Evolutionary conservation across 2,329 filamentous ascomycete species (phyloP).

Genomic region (Mycosphaerella sp.): DNA sequence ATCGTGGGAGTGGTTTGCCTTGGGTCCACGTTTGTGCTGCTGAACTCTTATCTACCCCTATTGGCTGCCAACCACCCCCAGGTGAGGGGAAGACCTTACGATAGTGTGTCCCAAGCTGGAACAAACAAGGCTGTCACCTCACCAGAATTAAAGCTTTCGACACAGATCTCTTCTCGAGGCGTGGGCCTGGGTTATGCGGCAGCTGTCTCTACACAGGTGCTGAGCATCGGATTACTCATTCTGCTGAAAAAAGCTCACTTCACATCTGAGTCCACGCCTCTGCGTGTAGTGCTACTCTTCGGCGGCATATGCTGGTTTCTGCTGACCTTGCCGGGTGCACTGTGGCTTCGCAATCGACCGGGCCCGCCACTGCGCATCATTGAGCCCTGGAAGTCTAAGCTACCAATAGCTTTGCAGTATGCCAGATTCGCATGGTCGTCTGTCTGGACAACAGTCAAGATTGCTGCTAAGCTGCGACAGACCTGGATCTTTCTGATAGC

Average conservation of each 20-base stretch:
- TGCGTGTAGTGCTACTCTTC: constrained; percentile 73
- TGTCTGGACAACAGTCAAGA: constrained; percentile 67
- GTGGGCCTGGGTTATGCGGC: constrained; percentile 87
- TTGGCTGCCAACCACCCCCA: constrained; percentile 74
- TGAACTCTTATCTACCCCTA: constrained; percentile 87
- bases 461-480: constrained; percentile 63
- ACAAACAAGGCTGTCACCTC: constrained; percentile 34
- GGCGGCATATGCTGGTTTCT: constrained; percentile 83
- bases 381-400: constrained; percentile 17
- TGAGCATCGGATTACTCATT: constrained; percentile 69
- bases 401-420: constrained; percentile 50
- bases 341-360: constrained; percentile 61
- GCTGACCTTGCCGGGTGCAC: constrained; percentile 75
- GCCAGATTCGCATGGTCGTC: constrained; percentile 76
- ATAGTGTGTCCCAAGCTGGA: not conserved
- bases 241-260: constrained; percentile 49
- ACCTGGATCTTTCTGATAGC: constrained; percentile 70
- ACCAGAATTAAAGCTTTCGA: constrained; percentile 70
- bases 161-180: constrained; percentile 77
- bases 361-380: constrained; percentile 65
- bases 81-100: constrained; percentile 25
- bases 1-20: constrained; percentile 85
- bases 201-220: constrained; percentile 70
- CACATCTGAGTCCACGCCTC: constrained; percentile 66
- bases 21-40: constrained; percentile 88